Conservation (phyloP, 2,329 filamentous ascomycete genomes). For the Chaetomium olivaceum region DNA sequence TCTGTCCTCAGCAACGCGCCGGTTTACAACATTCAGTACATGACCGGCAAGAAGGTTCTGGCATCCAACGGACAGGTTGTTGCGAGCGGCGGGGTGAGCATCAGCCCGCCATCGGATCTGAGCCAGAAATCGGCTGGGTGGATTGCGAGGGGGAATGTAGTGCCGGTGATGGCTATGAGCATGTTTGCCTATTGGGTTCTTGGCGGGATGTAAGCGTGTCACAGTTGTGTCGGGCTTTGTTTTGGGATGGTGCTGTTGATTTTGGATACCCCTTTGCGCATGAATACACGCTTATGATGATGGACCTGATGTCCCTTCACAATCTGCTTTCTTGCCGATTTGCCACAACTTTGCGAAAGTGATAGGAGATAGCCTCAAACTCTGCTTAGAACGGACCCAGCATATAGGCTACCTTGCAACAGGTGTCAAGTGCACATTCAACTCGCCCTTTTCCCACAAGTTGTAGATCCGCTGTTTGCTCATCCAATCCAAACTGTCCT, state of each 20-base stretch:
- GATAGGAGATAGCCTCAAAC: background rate
- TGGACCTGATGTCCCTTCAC: background rate
- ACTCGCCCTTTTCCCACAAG: constrained; percentile 44
- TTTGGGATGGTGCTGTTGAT: constrained; percentile 17
- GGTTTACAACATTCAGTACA: constrained; percentile 56
- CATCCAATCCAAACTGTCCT: constrained; percentile 43
- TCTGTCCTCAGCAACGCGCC: constrained; percentile 39
- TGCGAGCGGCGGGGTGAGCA: constrained; percentile 13
- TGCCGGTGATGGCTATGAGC: constrained; percentile 14
- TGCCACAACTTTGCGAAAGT: no score
- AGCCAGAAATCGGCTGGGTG: constrained; percentile 15
- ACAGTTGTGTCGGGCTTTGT: background rate
- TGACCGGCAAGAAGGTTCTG: constrained; percentile 46
- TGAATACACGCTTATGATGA: constrained; percentile 20
- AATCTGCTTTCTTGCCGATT: background rate
- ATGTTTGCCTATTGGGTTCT: constrained; percentile 25
- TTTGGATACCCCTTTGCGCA: constrained; percentile 19
- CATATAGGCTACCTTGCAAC: constrained; percentile 23
- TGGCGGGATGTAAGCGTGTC: constrained; percentile 17
- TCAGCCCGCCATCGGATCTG: background rate
- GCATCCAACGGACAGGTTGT: constrained; percentile 33
- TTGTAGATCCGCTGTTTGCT: constrained; percentile 42
- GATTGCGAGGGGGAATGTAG: background rate
- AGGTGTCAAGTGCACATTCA: constrained; percentile 42
- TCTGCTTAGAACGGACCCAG: background rate